These are phyloP conservation scores for Globisporangium camurandrum DNA, from an alignment of 352 stramenopile genomes.

Conservation along the genomic window DNA sequence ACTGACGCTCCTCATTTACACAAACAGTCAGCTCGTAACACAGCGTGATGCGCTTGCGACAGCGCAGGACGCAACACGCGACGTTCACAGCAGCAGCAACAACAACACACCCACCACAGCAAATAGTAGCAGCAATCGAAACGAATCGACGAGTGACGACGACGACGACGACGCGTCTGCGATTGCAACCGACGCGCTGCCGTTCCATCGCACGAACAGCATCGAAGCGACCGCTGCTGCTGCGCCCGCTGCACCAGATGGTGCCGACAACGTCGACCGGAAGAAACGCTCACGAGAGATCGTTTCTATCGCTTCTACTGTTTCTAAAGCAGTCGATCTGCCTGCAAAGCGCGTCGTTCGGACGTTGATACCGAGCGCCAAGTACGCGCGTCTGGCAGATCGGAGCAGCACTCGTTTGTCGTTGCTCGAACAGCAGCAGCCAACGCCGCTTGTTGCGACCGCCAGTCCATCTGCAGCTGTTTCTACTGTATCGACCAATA, in stretches of 20 bases:
- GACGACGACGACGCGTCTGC: neutral
- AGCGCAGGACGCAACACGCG: no score
- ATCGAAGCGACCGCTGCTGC: neutral
- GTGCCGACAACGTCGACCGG: conserved; percentile 10
- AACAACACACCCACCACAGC: conserved; percentile 4
- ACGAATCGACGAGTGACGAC: neutral
- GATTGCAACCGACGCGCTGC: neutral
- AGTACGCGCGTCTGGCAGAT: no score
- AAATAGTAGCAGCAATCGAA: conserved; percentile 1
- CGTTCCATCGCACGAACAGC: neutral
- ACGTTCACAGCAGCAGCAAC: no score
- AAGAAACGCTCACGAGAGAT: conserved; percentile 12
- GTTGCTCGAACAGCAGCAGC: neutral
- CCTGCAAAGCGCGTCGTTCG: conserved; percentile 22
- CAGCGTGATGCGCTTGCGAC: conserved; percentile 34
- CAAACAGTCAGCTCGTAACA: conserved; percentile 48
- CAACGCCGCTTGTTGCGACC: conserved; percentile 1
- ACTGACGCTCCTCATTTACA: neutral
- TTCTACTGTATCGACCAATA: neutral
- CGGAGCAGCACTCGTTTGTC: no score
- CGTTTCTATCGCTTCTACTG: conserved; percentile 1
- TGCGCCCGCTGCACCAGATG: neutral
- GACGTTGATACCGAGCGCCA: conserved; percentile 30
- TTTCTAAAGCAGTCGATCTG: conserved; percentile 2
- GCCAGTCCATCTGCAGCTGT: no score